Evolutionary conservation across 108 stramenopile genomes (phyloP).

Genomic region (Nitzschia sp.): DNA sequence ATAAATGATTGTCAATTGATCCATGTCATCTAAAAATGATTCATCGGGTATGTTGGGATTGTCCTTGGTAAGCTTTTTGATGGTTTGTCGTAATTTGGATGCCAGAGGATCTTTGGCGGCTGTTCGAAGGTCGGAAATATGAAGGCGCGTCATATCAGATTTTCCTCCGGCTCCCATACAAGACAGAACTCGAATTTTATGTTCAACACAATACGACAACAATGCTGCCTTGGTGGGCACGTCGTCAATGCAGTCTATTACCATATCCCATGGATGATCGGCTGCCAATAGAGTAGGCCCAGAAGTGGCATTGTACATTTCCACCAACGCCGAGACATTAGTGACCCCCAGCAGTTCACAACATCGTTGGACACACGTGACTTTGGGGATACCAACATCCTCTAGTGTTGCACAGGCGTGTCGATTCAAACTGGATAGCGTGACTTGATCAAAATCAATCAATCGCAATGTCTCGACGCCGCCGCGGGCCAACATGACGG

Average conservation of each 20-base stretch:
- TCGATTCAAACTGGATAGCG: conserved; percentile 95
- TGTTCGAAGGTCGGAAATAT: conserved; percentile 85
- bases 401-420: conserved; percentile 95
- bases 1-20: conserved; percentile 80
- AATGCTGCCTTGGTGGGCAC: conserved; percentile 95
- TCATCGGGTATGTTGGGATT: conserved; percentile 9
- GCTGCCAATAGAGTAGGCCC: conserved; percentile 59
- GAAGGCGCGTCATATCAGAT: conserved; percentile 92
- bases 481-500: conserved; percentile 92
- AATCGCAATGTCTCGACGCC: conserved; percentile 89
- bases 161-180: conserved; percentile 99
- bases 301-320: conserved; percentile 79
- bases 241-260: conserved; percentile 99
- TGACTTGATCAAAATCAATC: conserved; percentile 99
- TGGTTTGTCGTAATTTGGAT: conserved; percentile 76
- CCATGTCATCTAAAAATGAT: conserved; percentile 57
- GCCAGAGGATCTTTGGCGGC: conserved; percentile 91
- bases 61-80: conserved; percentile 65
- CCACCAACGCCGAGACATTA: conserved; percentile 54
- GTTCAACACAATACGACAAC: conserved; percentile 71
- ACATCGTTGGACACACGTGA: conserved; percentile 61
- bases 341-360: conserved; percentile 48
- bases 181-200: conserved; percentile 79
- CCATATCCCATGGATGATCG: conserved; percentile 70
- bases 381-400: conserved; percentile 95